Percentiles rank a stretch among this genome's conserved stretches.
Conservation (phyloP, 805 yeast species). For the Saccharomyces paradoxus region DNA sequence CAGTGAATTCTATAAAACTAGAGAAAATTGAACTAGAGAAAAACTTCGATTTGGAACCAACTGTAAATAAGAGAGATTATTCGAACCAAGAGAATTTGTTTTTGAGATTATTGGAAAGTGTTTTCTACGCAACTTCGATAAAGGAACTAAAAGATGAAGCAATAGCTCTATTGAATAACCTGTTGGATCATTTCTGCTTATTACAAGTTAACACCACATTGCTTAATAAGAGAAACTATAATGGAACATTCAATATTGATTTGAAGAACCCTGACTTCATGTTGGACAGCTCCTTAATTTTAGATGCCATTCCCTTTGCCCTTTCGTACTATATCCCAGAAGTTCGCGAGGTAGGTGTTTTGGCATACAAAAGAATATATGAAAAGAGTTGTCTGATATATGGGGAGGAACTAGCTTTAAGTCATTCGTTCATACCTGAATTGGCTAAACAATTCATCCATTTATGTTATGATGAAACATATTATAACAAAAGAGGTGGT, state of each 20-base stretch:
- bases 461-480: constrained; percentile 82
- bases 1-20: constrained; percentile 36
- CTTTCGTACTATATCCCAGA: constrained; percentile 65
- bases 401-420: constrained; percentile 60
- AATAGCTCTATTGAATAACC: constrained; percentile 45
- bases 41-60: constrained; percentile 33
- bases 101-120: constrained; percentile 53
- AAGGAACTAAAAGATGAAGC: constrained; percentile 69
- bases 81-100: constrained; percentile 59
- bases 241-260: constrained; percentile 62
- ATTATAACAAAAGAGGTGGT: constrained; percentile 82
- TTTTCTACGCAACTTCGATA: constrained; percentile 70
- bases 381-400: constrained; percentile 56
- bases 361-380: constrained; percentile 55
- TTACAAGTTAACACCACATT: constrained; percentile 69
- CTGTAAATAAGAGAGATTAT: constrained; percentile 43
- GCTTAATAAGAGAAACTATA: constrained; percentile 56
- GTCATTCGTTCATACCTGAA: constrained; percentile 67
- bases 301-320: constrained; percentile 71
- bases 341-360: constrained; percentile 64
- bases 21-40: constrained; percentile 26
- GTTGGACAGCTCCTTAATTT: constrained; percentile 59
- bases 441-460: constrained; percentile 81
- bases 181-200: constrained; percentile 73
- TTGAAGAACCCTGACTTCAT: constrained; percentile 72